These are phyloP conservation scores for Fusarium sarcochroum DNA, from an alignment of 2,329 filamentous ascomycete genomes.

Conservation along the genomic window DNA sequence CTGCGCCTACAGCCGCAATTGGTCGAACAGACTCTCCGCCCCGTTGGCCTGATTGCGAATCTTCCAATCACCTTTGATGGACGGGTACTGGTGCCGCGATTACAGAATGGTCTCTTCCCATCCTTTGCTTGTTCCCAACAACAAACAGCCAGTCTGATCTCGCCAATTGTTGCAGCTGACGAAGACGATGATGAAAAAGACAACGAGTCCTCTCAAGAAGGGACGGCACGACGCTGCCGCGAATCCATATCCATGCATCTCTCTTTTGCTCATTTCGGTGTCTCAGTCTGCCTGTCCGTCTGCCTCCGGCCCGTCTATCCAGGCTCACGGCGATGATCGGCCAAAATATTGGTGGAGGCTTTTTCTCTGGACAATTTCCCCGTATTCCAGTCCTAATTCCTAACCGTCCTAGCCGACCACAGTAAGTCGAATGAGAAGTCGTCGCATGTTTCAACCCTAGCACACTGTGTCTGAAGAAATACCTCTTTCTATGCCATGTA, in stretches of 20 bases:
- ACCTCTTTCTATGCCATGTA: conserved; percentile 21
- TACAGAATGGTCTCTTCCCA: conserved; percentile 34
- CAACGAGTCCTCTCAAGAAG: conserved; percentile 26
- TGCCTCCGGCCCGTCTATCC: conserved; percentile 36
- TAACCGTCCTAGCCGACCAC: conserved; percentile 23
- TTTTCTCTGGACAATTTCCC: conserved; percentile 19
- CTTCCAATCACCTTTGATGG: conserved; percentile 24
- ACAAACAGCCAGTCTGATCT: conserved; percentile 39
- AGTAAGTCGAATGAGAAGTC: conserved; percentile 13
- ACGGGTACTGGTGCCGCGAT: conserved; percentile 41
- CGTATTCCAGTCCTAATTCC: conserved; percentile 17
- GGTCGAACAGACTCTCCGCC: conserved; percentile 27
- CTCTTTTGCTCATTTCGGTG: conserved; percentile 8
- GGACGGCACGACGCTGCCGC: neutral
- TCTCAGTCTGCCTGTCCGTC: conserved; percentile 40
- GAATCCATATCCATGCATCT: conserved; percentile 26
- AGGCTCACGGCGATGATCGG: conserved; percentile 29
- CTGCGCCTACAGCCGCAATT: conserved; percentile 34
- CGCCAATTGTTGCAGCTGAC: conserved; percentile 35
- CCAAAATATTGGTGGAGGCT: conserved; percentile 24
- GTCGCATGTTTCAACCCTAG: conserved; percentile 6
- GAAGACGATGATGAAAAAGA: conserved; percentile 37
- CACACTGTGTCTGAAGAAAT: conserved; percentile 42
- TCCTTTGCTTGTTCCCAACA: conserved; percentile 1
- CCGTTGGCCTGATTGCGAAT: conserved; percentile 25